Evolutionary conservation across 495 filamentous ascomycete species (phyloP), one percentile per base, ranked within the genome.

Genomic region (Neohortaea acidophila): DNA sequence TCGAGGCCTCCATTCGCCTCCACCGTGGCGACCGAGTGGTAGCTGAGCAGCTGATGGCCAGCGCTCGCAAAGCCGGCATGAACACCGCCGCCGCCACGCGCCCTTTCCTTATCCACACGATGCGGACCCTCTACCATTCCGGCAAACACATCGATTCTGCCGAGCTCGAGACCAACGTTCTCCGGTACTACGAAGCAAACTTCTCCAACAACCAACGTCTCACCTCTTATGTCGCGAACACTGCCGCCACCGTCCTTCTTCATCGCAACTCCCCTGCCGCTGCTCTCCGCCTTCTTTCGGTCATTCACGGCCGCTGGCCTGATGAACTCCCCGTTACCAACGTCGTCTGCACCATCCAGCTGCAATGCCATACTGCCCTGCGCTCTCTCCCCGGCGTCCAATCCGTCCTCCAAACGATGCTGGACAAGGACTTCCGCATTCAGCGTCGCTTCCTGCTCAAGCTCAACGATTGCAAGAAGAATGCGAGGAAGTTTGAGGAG

Each of bases 111-210:
- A 34, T 39, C 17, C 33, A 46, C 23, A 15, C 24, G 6, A 42
- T 40, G 13, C 13, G 33, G 1, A 21, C 35, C 8, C 8, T 24
- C 21, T 13, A 36, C 8, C 3, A 5, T n/a, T n/a, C n/a, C n/a
- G n/a, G n/a, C n/a, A n/a, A 27, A 27, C 8, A 27, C 7, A 7
- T 7, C 24, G 24, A n/a, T 27, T 27, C 24, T 7, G 8, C 24
- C 7, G 24, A 7, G n/a, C 8, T n/a, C 7, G 7, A n/a, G n/a
- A 13, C 17, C 28, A 15, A 30, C 3, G 28, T 51, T 3, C 21
- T 44, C 14, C 39, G 38, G 8, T 54, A 48, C 43, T 54, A 54
- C 42, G 41, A 36, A 4, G 22, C 41, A 17, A 45, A 45, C 37
- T 41, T 44, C 3, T 33, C 28, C 14, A 37, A 48, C n/a, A 44